Percentiles rank a stretch among this genome's conserved stretches.
phyloP scores from a whole-genome alignment of 73 alveolate species.

The Symbiodinium natans region DNA sequence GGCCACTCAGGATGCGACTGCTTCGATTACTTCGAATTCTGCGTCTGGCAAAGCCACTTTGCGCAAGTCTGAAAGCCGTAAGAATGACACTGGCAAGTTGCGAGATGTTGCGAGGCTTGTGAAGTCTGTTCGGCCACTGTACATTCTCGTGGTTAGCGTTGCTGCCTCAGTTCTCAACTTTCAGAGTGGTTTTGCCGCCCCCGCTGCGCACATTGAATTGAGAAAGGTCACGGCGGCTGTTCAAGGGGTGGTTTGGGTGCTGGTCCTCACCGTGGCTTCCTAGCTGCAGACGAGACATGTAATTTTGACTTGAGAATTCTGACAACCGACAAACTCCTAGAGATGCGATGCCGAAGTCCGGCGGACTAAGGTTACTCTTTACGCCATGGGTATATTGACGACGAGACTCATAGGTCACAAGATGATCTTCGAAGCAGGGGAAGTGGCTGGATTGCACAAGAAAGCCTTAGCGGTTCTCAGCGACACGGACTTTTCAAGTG shows the following conservation, averaged over 20 bases:
- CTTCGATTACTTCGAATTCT: slow-evolving; percentile 46
- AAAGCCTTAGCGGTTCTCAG: not conserved
- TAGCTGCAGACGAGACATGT: not conserved
- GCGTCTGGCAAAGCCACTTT: slow-evolving; percentile 40
- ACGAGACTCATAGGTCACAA: slow-evolving; percentile 87
- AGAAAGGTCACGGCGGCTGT: slow-evolving; percentile 60
- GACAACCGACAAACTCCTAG: not conserved
- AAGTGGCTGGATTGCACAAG: not conserved
- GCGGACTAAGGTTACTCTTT: slow-evolving; percentile 21
- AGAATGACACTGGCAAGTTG: not conserved
- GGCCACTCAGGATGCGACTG: slow-evolving; percentile 62
- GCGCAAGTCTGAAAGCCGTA: not conserved
- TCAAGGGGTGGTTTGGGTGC: slow-evolving; percentile 83
- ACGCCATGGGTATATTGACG: slow-evolving; percentile 74
- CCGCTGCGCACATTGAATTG: not conserved
- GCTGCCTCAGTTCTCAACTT: not conserved
- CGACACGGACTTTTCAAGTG: too few species aligned
- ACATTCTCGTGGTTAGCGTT: slow-evolving; percentile 70
- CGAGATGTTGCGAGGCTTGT: slow-evolving; percentile 54
- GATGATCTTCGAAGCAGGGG: slow-evolving; percentile 31
- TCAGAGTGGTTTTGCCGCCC: not conserved
- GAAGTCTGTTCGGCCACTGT: slow-evolving; percentile 60
- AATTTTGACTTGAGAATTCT: too few species aligned
- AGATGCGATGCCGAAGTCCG: too few species aligned
- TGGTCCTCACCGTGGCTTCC: slow-evolving; percentile 54